These are phyloP conservation scores for Aspergillus oerlinghausenensis DNA, from an alignment of 2,329 filamentous ascomycete species.

Conservation along the genomic window DNA sequence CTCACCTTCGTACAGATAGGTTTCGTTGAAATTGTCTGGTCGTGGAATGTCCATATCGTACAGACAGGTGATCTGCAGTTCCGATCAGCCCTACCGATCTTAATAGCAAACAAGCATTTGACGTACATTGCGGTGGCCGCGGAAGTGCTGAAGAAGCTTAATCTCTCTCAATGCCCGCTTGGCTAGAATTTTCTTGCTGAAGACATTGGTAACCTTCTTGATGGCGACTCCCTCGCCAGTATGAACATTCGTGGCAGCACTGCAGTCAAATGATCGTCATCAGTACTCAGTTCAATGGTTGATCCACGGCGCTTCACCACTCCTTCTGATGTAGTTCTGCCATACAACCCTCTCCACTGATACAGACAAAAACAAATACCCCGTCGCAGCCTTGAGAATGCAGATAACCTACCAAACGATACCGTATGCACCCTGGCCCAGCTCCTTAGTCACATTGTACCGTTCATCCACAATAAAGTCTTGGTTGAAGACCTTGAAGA, in stretches of 20 bases:
- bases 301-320: background rate
- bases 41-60: slow-evolving; percentile 99
- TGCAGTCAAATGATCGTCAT: slow-evolving; percentile 36
- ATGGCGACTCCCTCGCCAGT: slow-evolving; percentile 93
- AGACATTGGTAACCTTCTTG: slow-evolving; percentile 99
- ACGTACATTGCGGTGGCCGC: slow-evolving; percentile 78
- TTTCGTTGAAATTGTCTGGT: slow-evolving; percentile 98
- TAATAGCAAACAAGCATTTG: slow-evolving; percentile 1
- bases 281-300: slow-evolving; percentile 9
- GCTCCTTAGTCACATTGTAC: slow-evolving; percentile 97
- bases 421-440: slow-evolving; percentile 96
- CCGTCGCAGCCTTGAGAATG: background rate
- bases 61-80: slow-evolving; percentile 82
- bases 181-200: slow-evolving; percentile 99
- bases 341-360: background rate
- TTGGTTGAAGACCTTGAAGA: slow-evolving; percentile 99
- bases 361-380: background rate
- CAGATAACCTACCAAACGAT: slow-evolving; percentile 77
- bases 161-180: slow-evolving; percentile 98
- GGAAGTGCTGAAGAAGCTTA: slow-evolving; percentile 96
- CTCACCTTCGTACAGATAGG: slow-evolving; percentile 94
- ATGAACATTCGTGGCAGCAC: slow-evolving; percentile 86
- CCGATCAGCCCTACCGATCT: slow-evolving; percentile 33
- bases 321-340: background rate
- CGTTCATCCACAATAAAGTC: slow-evolving; percentile 98